A percentile compares a stretch with the other conserved stretches of the same genome.
Evolutionary conservation across 148 eudicot genomes (phyloP).

Genomic region (Limonium bicolor): DNA sequence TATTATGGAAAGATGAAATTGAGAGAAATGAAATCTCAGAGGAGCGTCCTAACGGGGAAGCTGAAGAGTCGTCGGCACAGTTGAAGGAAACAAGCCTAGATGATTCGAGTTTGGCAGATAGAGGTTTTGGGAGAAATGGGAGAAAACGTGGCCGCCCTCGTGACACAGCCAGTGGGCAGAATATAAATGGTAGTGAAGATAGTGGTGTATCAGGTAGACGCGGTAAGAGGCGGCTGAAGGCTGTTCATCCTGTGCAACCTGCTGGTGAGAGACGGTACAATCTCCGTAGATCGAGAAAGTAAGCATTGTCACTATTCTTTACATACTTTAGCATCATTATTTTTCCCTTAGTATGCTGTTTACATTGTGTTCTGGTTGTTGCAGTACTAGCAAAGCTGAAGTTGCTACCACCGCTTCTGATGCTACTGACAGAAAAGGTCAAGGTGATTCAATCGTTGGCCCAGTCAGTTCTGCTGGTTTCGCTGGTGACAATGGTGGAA

Average conservation of each 20-base stretch:
- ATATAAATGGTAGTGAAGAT: conserved; percentile 41
- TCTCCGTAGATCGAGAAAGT: conserved; percentile 62
- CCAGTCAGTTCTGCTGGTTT: conserved; percentile 26
- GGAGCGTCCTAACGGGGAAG: conserved; percentile 38
- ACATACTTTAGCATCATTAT: neutral
- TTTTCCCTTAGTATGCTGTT: neutral
- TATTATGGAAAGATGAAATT: conserved; percentile 26
- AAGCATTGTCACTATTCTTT: conserved; percentile 13
- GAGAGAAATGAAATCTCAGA: conserved; percentile 21
- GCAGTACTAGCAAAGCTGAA: conserved; percentile 1
- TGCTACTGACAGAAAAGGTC: conserved; percentile 20
- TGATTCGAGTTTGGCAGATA: conserved; percentile 24
- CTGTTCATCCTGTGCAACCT: conserved; percentile 24
- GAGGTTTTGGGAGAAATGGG: conserved; percentile 27
- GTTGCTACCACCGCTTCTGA: conserved; percentile 26
- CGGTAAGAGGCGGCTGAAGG: conserved; percentile 50
- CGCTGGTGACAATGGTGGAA: conserved; percentile 44
- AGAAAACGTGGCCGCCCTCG: conserved; percentile 47
- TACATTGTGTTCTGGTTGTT: neutral
- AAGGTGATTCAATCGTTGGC: conserved; percentile 18
- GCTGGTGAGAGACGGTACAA: conserved; percentile 55
- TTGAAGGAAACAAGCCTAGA: conserved; percentile 30
- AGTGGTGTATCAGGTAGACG: conserved; percentile 42
- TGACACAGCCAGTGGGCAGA: conserved; percentile 35
- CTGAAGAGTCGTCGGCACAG: conserved; percentile 28